These are phyloP conservation scores for Metroxylon sagu DNA, from an alignment of 176 grass and related monocot species.

Conservation along the genomic window DNA sequence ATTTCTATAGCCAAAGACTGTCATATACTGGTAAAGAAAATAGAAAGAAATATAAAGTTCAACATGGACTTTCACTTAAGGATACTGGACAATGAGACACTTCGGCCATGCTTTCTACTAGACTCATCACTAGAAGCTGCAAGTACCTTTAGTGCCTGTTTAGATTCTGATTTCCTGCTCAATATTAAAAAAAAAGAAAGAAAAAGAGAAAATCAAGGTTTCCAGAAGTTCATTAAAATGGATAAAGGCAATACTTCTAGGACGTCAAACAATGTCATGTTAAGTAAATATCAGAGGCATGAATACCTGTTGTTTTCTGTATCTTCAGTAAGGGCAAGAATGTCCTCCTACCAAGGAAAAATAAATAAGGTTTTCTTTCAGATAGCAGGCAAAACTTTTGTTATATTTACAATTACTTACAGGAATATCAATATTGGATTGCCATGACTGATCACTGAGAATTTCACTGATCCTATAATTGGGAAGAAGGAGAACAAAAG, in stretches of 20 bases:
- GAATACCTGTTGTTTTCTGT: slow-evolving; percentile 46
- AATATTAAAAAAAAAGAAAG: slow-evolving; percentile 3
- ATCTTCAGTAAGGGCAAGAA: slow-evolving; percentile 70
- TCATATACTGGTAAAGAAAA: too few species aligned
- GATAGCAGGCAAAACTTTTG: too few species aligned
- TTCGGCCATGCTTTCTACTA: slow-evolving; percentile 50
- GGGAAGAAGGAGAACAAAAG: slow-evolving; percentile 20
- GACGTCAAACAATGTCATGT: too few species aligned
- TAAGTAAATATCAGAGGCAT: background rate
- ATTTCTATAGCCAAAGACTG: too few species aligned
- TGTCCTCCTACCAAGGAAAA: slow-evolving; percentile 48
- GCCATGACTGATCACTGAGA: slow-evolving; percentile 49
- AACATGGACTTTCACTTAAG: background rate
- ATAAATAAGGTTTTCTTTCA: slow-evolving; percentile 11
- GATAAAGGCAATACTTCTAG: too few species aligned
- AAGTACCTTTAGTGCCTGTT: slow-evolving; percentile 59
- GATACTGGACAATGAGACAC: slow-evolving; percentile 24
- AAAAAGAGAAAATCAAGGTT: slow-evolving; percentile 21
- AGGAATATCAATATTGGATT: slow-evolving; percentile 52
- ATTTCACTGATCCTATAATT: slow-evolving; percentile 71
- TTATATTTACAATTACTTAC: slow-evolving; percentile 44
- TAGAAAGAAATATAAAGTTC: too few species aligned
- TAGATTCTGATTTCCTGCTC: slow-evolving; percentile 51
- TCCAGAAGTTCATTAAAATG: background rate
- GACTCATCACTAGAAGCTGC: slow-evolving; percentile 46